phyloP scores from a whole-genome alignment of 371 early-diverging fungal species.

The Nematocida displodere region DNA sequence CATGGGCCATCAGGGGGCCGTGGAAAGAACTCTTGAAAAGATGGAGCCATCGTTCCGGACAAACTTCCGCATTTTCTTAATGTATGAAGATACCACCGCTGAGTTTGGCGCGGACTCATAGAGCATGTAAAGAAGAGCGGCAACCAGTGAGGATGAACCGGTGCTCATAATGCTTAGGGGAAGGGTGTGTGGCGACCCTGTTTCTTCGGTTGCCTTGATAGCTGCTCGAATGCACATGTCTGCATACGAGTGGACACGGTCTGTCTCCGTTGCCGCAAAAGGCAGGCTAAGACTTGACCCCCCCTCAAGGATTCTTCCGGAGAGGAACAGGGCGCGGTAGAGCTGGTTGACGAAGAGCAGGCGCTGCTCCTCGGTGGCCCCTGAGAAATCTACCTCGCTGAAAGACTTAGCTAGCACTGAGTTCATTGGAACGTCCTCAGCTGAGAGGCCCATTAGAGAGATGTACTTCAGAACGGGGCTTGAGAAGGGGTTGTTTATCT shows the following conservation, averaged over 20 bases:
- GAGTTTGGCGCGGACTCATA: slow-evolving; percentile 35
- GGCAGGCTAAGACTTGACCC: neutral
- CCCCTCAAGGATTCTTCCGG: slow-evolving; percentile 17
- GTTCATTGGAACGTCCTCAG: neutral
- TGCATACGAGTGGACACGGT: neutral
- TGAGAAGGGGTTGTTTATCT: slow-evolving; percentile 19
- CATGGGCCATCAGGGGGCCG: too few species aligned
- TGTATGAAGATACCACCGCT: slow-evolving; percentile 33
- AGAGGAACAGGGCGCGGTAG: slow-evolving; percentile 34
- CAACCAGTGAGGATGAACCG: slow-evolving; percentile 28
- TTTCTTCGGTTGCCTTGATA: slow-evolving; percentile 31
- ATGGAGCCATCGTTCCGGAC: slow-evolving; percentile 25
- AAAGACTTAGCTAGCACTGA: neutral
- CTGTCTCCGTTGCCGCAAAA: neutral
- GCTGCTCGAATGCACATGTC: slow-evolving; percentile 48
- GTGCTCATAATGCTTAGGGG: slow-evolving; percentile 5
- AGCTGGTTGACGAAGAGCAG: slow-evolving; percentile 41
- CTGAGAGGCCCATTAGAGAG: slow-evolving; percentile 21
- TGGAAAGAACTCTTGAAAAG: slow-evolving; percentile 27
- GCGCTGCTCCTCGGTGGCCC: neutral
- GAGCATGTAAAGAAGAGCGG: slow-evolving; percentile 44
- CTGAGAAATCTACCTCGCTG: neutral
- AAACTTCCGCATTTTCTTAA: slow-evolving; percentile 40
- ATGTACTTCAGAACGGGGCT: slow-evolving; percentile 26
- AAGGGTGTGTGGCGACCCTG: slow-evolving; percentile 27